These are phyloP conservation scores for Penicillium olsonii DNA, from an alignment of 2,329 filamentous ascomycete genomes.

Conservation along the genomic window DNA sequence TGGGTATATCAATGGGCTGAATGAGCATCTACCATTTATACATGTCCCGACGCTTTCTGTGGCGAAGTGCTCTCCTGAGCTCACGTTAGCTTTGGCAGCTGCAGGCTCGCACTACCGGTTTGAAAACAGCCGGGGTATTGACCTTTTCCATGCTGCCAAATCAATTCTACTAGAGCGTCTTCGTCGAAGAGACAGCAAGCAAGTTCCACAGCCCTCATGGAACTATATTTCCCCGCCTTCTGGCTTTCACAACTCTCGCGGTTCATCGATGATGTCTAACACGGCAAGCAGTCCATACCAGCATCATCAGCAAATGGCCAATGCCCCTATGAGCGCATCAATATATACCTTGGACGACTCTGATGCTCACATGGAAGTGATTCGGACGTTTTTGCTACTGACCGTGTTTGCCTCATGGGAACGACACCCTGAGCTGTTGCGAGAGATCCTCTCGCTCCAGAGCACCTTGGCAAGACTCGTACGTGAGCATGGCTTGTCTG, in stretches of 20 bases:
- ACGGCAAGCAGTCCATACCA: conserved; percentile 48
- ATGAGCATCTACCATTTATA: conserved; percentile 55
- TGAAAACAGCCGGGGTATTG: conserved; percentile 54
- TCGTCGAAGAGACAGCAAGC: conserved; percentile 50
- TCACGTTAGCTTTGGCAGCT: conserved; percentile 54
- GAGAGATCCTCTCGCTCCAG: conserved; percentile 59
- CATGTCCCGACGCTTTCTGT: conserved; percentile 52
- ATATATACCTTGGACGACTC: conserved; percentile 44
- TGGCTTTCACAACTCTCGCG: conserved; percentile 42
- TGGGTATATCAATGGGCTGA: conserved; percentile 54
- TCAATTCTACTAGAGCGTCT: conserved; percentile 56
- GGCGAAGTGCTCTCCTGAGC: conserved; percentile 48
- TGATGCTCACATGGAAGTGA: conserved; percentile 52
- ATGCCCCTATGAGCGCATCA: conserved; percentile 33
- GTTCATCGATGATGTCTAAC: conserved; percentile 45
- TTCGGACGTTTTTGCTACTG: conserved; percentile 54
- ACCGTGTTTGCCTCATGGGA: conserved; percentile 64
- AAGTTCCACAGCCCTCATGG: conserved; percentile 45
- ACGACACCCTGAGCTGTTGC: conserved; percentile 57
- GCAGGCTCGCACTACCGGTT: conserved; percentile 53
- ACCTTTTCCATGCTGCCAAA: conserved; percentile 60
- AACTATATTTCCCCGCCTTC: conserved; percentile 41
- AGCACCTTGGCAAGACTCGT: conserved; percentile 59
- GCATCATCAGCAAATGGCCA: conserved; percentile 35
- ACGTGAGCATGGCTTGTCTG: conserved; percentile 53